Percentiles rank a stretch among this genome's conserved stretches.
Conservation (phyloP, 768 basidiomycete species). For the Leccinum variicolor region DNA sequence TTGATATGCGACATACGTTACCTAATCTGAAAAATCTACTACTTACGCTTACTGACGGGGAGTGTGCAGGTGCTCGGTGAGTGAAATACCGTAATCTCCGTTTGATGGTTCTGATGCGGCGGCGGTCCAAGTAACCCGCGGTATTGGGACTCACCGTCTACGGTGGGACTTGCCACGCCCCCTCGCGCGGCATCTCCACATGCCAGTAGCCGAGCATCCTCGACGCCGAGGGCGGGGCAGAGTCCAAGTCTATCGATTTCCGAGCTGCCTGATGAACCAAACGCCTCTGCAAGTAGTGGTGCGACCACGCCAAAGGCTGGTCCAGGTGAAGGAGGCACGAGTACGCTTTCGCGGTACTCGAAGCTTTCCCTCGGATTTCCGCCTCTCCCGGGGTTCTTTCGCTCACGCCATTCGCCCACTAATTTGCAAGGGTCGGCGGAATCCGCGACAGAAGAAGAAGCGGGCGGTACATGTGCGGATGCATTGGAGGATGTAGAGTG, state of each 20-base stretch:
- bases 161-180: slow-evolving; percentile 24
- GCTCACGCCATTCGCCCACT: slow-evolving; percentile 56
- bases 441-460: slow-evolving; percentile 15
- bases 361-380: slow-evolving; percentile 49
- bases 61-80: slow-evolving; percentile 47
- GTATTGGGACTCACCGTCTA: slow-evolving; percentile 19
- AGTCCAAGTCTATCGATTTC: slow-evolving; percentile 8
- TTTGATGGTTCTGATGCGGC: slow-evolving; percentile 8
- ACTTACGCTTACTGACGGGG: slow-evolving; percentile 77
- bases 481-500: slow-evolving; percentile 5
- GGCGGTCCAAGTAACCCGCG: slow-evolving; percentile 14
- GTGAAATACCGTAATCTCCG: slow-evolving; percentile 19
- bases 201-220: slow-evolving; percentile 10
- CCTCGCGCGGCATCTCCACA: slow-evolving; percentile 18
- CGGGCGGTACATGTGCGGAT: slow-evolving; percentile 11
- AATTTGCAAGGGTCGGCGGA: slow-evolving; percentile 24
- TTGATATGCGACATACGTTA: slow-evolving; percentile 94
- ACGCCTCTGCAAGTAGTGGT: slow-evolving; percentile 51
- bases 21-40: slow-evolving; percentile 95
- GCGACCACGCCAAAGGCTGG: slow-evolving; percentile 52
- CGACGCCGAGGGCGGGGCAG: slow-evolving; percentile 27
- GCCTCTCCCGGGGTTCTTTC: slow-evolving; percentile 61
- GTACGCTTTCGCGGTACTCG: slow-evolving; percentile 37
- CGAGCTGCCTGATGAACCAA: slow-evolving; percentile 31
- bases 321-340: slow-evolving; percentile 31